Conservation (phyloP, 2,329 filamentous ascomycete species). For the Cercospora citrullina region DNA sequence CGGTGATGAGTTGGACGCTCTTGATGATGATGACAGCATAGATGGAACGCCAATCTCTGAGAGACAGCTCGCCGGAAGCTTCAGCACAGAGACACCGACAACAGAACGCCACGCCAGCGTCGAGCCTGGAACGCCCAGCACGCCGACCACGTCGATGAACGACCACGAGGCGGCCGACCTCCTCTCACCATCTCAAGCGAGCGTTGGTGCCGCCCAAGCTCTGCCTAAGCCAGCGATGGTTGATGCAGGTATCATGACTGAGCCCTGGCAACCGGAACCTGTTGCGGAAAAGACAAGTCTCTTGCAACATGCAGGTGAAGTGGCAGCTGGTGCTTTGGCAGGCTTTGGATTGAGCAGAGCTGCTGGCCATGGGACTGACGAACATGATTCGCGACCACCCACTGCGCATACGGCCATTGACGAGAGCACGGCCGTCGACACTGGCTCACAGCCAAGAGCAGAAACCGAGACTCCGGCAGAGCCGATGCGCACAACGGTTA, state of each 20-base stretch:
- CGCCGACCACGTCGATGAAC: slow-evolving; percentile 17
- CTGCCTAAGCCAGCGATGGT: slow-evolving; percentile 50
- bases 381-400: neutral
- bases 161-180: slow-evolving; percentile 16
- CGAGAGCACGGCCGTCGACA: slow-evolving; percentile 2
- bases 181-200: slow-evolving; percentile 1
- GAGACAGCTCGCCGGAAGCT: slow-evolving; percentile 18
- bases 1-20: slow-evolving; percentile 83
- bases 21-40: slow-evolving; percentile 64
- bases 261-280: slow-evolving; percentile 52
- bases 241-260: slow-evolving; percentile 64
- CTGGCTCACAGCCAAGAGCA: slow-evolving; percentile 1
- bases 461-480: neutral
- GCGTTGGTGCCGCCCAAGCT: neutral
- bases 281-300: slow-evolving; percentile 21
- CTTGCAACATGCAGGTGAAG: slow-evolving; percentile 31
- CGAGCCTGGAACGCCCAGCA: slow-evolving; percentile 28
- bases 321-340: slow-evolving; percentile 38
- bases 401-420: neutral
- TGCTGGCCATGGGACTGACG: neutral
- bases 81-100: slow-evolving; percentile 23
- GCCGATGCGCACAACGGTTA: slow-evolving; percentile 13
- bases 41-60: slow-evolving; percentile 38
- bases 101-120: slow-evolving; percentile 43
- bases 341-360: slow-evolving; percentile 39